Conservation (phyloP, 257 asterid species). For the Petunia secreta region DNA sequence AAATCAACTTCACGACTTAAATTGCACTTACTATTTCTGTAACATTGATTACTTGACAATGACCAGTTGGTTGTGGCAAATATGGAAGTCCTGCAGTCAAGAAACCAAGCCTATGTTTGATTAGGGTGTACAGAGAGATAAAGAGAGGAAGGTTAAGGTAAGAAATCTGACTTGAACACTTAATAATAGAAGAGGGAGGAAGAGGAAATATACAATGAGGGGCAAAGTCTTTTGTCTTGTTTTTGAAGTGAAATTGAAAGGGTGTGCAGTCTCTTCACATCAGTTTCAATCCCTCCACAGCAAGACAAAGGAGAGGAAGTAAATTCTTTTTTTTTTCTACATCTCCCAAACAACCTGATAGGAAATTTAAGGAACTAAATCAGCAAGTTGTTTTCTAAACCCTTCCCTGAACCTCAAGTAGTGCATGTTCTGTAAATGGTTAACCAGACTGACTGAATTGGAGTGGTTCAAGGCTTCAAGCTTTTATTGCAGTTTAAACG, state of each 20-base stretch:
- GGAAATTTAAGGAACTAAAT: not conserved
- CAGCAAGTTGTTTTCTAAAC: not conserved
- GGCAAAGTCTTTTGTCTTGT: not conserved
- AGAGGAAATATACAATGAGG: not conserved
- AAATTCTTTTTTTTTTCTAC: not conserved
- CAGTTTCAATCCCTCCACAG: constrained; percentile 1
- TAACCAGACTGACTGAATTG: not conserved
- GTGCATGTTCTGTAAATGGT: not conserved
- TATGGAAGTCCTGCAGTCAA: not conserved
- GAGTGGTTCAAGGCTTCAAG: not conserved
- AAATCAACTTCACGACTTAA: no score
- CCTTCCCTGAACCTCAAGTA: not conserved
- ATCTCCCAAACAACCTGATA: not conserved
- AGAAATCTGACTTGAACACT: constrained; percentile 4
- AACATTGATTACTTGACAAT: no score
- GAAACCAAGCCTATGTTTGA: not conserved
- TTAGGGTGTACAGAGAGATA: not conserved
- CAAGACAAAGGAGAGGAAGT: not conserved
- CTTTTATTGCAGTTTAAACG: constrained; percentile 15
- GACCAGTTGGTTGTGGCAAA: no score
- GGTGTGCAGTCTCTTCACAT: not conserved
- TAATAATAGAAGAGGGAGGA: not conserved
- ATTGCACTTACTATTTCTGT: no score
- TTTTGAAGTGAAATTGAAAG: constrained; percentile 12
- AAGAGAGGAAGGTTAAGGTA: not conserved